A percentile compares a stretch with the other conserved stretches of the same genome.
Evolutionary conservation across 1,284 basidiomycete genomes (phyloP).

Genomic region (Cryptococcus depauperatus): DNA sequence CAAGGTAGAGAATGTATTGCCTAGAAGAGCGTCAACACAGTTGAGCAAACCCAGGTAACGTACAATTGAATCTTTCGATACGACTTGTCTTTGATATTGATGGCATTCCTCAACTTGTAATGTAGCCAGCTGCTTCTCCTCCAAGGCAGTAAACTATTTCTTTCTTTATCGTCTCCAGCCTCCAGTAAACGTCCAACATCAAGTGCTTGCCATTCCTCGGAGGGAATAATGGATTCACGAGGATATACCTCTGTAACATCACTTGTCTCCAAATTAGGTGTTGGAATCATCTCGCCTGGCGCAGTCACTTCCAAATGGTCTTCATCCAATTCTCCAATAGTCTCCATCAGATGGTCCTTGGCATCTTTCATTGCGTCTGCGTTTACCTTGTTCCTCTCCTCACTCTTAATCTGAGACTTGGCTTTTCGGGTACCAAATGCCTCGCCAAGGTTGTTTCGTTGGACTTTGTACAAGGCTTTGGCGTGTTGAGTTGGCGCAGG

Average conservation of each 20-base stretch:
- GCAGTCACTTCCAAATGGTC: constrained; percentile 13
- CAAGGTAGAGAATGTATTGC: constrained; percentile 68
- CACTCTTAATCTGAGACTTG: constrained; percentile 69
- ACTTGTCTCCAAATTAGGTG: constrained; percentile 57
- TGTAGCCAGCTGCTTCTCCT: constrained; percentile 59
- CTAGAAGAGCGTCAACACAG: constrained; percentile 45
- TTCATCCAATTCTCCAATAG: constrained; percentile 61
- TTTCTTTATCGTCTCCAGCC: constrained; percentile 52
- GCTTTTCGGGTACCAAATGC: constrained; percentile 91
- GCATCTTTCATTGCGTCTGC: constrained; percentile 73
- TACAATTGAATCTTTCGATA: constrained; percentile 47
- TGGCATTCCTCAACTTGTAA: constrained; percentile 29
- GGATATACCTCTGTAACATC: constrained; percentile 67
- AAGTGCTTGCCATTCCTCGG: constrained; percentile 52
- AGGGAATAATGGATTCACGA: constrained; percentile 64
- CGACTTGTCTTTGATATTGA: constrained; percentile 12
- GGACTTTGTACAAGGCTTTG: constrained; percentile 54
- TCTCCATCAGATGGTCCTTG: constrained; percentile 65
- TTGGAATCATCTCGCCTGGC: constrained; percentile 55
- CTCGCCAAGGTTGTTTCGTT: constrained; percentile 71
- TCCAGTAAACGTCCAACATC: constrained; percentile 49
- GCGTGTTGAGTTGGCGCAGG: constrained; percentile 33
- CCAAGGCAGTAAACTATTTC: constrained; percentile 55
- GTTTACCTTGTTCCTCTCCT: constrained; percentile 80
- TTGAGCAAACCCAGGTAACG: constrained; percentile 1